A percentile compares a stretch with the other conserved stretches of the same genome.
Evolutionary conservation across 1,284 basidiomycete species (phyloP).

Genomic region (Mrakiaceae sp.): DNA sequence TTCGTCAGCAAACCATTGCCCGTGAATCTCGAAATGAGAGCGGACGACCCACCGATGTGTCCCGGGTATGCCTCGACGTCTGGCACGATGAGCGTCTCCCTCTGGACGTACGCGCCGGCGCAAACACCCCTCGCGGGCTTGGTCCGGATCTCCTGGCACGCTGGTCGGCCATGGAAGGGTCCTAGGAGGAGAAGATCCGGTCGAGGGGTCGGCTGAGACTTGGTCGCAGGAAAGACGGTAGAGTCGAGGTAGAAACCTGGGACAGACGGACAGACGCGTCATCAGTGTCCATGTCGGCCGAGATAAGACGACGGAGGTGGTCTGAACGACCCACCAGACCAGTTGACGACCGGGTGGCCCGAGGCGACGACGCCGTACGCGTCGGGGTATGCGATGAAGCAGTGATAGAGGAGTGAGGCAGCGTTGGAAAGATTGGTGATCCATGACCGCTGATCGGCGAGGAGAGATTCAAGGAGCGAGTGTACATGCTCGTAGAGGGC

Average conservation of each 20-base stretch:
- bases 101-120: slow-evolving; percentile 56
- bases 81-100: slow-evolving; percentile 49
- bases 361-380: slow-evolving; percentile 46
- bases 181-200: slow-evolving; percentile 49
- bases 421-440: slow-evolving; percentile 66
- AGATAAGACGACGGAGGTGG: background rate
- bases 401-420: slow-evolving; percentile 63
- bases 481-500: slow-evolving; percentile 69
- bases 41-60: slow-evolving; percentile 47
- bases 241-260: slow-evolving; percentile 71
- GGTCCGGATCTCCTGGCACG: slow-evolving; percentile 66
- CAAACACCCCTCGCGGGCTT: slow-evolving; percentile 61
- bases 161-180: slow-evolving; percentile 78
- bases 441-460: slow-evolving; percentile 48
- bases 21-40: background rate
- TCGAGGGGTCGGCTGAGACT: slow-evolving; percentile 9
- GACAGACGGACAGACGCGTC: background rate
- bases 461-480: slow-evolving; percentile 48
- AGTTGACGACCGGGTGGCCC: slow-evolving; percentile 60
- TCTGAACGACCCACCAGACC: slow-evolving; percentile 56
- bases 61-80: slow-evolving; percentile 71
- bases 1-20: too few relatives aligned
- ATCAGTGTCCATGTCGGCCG: slow-evolving; percentile 1
- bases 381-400: slow-evolving; percentile 52
- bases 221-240: slow-evolving; percentile 45